A percentile compares a stretch with the other conserved stretches of the same genome.
Evolutionary conservation across 148 eudicot genomes (phyloP).

Genomic region (Mesembryanthemum crystallinum): DNA sequence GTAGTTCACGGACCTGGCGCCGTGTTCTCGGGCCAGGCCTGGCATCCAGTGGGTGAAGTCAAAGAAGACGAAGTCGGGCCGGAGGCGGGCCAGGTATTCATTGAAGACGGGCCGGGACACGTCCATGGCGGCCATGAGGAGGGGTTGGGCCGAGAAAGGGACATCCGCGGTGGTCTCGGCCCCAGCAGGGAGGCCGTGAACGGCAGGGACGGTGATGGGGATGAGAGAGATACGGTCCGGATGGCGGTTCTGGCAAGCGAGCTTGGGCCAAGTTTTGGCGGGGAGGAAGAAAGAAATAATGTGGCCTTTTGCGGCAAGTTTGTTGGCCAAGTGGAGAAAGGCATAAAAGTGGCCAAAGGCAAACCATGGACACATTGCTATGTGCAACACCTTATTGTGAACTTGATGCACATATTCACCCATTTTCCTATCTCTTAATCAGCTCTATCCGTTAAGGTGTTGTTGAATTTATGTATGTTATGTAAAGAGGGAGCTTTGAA

Average conservation of each 20-base stretch:
- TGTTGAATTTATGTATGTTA: too few species aligned
- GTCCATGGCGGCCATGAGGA: slow-evolving; percentile 37
- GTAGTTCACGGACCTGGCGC: slow-evolving; percentile 21
- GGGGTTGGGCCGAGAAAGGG: slow-evolving; percentile 11
- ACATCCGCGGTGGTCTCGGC: slow-evolving; percentile 42
- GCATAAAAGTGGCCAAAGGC: slow-evolving; percentile 40
- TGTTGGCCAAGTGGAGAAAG: slow-evolving; percentile 33
- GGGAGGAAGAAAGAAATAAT: slow-evolving; percentile 34
- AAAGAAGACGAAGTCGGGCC: slow-evolving; percentile 31
- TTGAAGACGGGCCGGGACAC: slow-evolving; percentile 26
- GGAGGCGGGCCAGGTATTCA: slow-evolving; percentile 15
- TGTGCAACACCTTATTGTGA: neutral
- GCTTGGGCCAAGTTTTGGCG: slow-evolving; percentile 20
- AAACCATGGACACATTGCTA: slow-evolving; percentile 45
- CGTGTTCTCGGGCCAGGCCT: slow-evolving; percentile 16
- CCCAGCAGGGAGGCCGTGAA: slow-evolving; percentile 34
- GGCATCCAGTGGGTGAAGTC: slow-evolving; percentile 42
- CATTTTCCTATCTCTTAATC: neutral
- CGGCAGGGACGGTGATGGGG: slow-evolving; percentile 35
- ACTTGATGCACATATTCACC: too few species aligned
- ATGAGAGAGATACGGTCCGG: slow-evolving; percentile 31
- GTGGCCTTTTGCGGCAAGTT: slow-evolving; percentile 34
- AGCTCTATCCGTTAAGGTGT: too few species aligned
- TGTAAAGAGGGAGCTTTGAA: too few species aligned
- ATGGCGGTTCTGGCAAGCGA: slow-evolving; percentile 30